Conservation (phyloP, 2,329 filamentous ascomycete species). For the Chaetomium globosum region DNA sequence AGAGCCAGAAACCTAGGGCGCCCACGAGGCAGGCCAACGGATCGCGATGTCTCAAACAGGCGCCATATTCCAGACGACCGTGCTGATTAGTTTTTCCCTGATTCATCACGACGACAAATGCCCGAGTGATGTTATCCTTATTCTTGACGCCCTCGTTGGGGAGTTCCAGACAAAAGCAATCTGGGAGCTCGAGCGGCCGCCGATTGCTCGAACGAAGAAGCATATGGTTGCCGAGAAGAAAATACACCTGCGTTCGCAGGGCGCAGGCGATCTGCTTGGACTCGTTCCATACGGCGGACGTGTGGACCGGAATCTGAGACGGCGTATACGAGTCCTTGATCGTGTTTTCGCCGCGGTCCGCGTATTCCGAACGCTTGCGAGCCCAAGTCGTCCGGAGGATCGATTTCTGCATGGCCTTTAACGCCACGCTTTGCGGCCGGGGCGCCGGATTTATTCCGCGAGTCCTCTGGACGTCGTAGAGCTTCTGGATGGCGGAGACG, state of each 20-base stretch:
- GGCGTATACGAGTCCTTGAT: slow-evolving; percentile 11
- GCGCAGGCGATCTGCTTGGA: background rate
- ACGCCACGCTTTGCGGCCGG: no score
- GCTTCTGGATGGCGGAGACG: no score
- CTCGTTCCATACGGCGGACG: slow-evolving; percentile 1
- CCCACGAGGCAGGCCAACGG: background rate
- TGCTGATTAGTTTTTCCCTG: slow-evolving; percentile 3
- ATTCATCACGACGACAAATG: slow-evolving; percentile 1
- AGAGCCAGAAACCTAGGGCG: slow-evolving; percentile 5
- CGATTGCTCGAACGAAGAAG: slow-evolving; percentile 7
- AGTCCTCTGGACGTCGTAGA: no score
- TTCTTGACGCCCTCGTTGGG: slow-evolving; percentile 4
- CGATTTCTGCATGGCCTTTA: background rate
- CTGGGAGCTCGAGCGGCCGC: slow-evolving; percentile 2
- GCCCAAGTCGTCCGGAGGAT: slow-evolving; percentile 10
- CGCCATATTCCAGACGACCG: background rate
- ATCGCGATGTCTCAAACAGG: background rate
- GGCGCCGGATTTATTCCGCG: no score
- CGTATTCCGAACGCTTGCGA: background rate
- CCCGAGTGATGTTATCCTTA: background rate
- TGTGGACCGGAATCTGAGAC: background rate
- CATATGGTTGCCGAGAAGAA: slow-evolving; percentile 10
- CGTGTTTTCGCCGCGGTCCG: slow-evolving; percentile 1
- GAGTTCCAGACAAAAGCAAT: slow-evolving; percentile 8
- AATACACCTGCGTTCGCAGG: background rate